Conservation (phyloP, 202 grass and related monocot species). For the Panicum hallii region DNA sequence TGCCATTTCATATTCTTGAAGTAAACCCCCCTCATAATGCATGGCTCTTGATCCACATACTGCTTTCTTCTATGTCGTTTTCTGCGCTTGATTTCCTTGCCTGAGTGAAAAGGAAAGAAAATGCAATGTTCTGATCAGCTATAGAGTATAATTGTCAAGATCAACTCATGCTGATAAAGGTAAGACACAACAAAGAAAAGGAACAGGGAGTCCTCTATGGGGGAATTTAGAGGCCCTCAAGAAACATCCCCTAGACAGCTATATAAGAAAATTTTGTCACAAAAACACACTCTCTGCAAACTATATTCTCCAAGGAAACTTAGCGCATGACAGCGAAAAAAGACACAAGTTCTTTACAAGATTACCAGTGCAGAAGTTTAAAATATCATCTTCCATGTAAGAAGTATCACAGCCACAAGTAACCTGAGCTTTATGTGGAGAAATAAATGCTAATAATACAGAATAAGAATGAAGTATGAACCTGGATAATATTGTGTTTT, state of each 20-base stretch:
- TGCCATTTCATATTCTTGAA: conserved; percentile 99
- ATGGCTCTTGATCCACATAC: conserved; percentile 91
- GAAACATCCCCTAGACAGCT: conserved; percentile 13
- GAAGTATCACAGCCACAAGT: conserved; percentile 4
- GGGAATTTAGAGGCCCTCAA: conserved; percentile 2
- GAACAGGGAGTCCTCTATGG: conserved; percentile 3
- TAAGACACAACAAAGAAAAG: not conserved
- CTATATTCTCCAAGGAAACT: not conserved
- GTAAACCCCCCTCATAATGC: conserved; percentile 95
- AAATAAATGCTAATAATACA: conserved; percentile 18
- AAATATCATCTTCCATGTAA: conserved; percentile 23
- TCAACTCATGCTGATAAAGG: conserved; percentile 3
- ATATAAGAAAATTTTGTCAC: conserved; percentile 29
- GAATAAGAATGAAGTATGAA: conserved; percentile 43
- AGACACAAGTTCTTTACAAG: conserved; percentile 5
- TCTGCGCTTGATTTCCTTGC: conserved; percentile 92
- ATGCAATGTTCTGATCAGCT: conserved; percentile 25
- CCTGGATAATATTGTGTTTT: conserved; percentile 79
- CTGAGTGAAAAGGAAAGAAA: conserved; percentile 47
- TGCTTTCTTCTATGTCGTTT: conserved; percentile 98
- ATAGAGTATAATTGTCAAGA: conserved; percentile 19
- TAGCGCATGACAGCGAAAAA: not conserved
- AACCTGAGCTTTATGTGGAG: not conserved
- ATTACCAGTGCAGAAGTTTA: conserved; percentile 23
- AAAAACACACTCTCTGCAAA: not conserved